phyloP scores from a whole-genome alignment of 164 flowering plant species.

The Akebia trifoliata region DNA sequence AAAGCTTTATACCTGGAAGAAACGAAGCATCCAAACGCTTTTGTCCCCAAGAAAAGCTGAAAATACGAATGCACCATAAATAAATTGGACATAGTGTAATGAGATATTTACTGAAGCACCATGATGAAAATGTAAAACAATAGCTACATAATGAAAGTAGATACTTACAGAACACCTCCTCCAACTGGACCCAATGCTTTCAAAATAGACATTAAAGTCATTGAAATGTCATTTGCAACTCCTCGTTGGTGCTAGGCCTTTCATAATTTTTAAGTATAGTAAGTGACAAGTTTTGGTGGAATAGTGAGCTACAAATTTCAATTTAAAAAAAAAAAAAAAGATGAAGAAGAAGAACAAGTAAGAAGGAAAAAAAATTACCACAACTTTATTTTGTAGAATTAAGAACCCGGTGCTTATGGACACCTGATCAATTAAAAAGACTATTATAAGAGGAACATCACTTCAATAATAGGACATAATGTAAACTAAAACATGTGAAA shows the following conservation, averaged over 20 bases:
- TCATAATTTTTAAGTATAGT: neutral
- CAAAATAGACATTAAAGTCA: slow-evolving; percentile 69
- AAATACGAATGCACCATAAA: neutral
- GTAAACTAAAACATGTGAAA: neutral
- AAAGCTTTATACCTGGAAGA: slow-evolving; percentile 55
- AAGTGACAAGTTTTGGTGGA: neutral
- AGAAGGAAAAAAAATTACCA: too few relatives aligned
- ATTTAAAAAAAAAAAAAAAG: neutral
- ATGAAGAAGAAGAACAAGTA: too few relatives aligned
- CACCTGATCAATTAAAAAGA: slow-evolving; percentile 24
- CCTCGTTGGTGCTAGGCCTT: slow-evolving; percentile 27
- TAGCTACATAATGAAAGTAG: neutral
- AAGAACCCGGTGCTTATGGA: slow-evolving; percentile 49
- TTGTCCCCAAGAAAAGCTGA: slow-evolving; percentile 63
- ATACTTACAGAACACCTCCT: slow-evolving; percentile 74
- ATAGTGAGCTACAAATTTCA: neutral
- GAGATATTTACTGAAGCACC: neutral
- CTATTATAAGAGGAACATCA: neutral
- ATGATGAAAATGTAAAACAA: too few relatives aligned
- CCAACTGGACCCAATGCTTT: slow-evolving; percentile 78
- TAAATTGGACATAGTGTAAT: too few relatives aligned
- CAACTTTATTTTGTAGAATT: slow-evolving; percentile 56
- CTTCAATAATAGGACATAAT: neutral
- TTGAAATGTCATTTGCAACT: slow-evolving; percentile 25
- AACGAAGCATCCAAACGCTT: slow-evolving; percentile 46